Conservation (phyloP, 2,329 filamentous ascomycete species). For the Dendryphion nanum region DNA sequence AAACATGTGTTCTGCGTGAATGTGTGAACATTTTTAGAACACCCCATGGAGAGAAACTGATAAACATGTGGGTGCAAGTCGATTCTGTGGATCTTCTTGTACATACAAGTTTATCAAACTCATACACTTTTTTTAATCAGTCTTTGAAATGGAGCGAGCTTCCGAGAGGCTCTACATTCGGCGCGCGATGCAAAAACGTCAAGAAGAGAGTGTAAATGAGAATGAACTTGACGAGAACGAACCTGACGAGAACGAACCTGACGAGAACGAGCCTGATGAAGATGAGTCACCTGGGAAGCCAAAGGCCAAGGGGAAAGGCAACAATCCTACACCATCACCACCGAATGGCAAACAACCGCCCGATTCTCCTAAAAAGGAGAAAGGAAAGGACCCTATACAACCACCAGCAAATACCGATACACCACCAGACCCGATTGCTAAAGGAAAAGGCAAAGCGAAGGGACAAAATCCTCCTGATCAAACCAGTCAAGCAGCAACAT, state of each 20-base stretch:
- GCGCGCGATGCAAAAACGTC: too few species aligned
- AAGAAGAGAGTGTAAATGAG: too few species aligned
- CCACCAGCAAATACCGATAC: background rate
- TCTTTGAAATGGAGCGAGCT: too few species aligned
- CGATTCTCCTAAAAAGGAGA: background rate
- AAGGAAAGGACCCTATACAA: background rate
- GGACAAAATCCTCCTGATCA: background rate
- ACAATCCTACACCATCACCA: background rate
- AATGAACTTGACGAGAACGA: background rate
- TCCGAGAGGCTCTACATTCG: too few species aligned
- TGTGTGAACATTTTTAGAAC: too few species aligned
- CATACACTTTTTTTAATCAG: too few species aligned
- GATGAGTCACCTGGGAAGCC: background rate
- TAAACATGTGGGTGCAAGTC: too few species aligned
- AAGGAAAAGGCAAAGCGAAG: background rate
- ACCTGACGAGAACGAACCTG: background rate
- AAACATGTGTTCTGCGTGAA: too few species aligned
- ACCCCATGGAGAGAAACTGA: too few species aligned
- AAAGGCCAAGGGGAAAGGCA: background rate
- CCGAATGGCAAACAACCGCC: background rate
- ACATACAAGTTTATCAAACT: too few species aligned
- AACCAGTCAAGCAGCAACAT: too few species aligned
- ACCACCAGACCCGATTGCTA: background rate
- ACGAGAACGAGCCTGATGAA: slow-evolving; percentile 1
- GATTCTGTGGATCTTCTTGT: too few species aligned